A percentile compares a stretch with the other conserved stretches of the same genome.
Conservation (phyloP, 140 eudicot genomes). For the Cichorium intybus region DNA sequence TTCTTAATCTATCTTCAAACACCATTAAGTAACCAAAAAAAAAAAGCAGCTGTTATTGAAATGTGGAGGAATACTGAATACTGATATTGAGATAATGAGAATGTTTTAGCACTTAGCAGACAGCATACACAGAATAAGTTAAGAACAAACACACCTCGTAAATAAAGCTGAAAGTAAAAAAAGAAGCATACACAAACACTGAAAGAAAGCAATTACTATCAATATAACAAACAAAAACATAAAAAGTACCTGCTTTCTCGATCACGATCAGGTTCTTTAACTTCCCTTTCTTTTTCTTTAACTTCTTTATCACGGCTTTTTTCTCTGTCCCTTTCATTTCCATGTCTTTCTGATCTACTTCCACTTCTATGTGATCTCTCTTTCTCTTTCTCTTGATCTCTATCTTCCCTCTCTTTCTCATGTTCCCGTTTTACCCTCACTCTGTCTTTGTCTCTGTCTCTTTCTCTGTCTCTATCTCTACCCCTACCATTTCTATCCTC, state of each 20-base stretch:
- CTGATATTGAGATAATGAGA: background rate
- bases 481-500: slow-evolving; percentile 50
- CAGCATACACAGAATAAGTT: background rate
- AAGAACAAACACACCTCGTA: background rate
- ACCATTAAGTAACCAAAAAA: slow-evolving; percentile 16
- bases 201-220: background rate
- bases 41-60: background rate
- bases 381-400: slow-evolving; percentile 46
- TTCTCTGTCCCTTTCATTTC: slow-evolving; percentile 52
- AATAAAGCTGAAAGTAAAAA: too few relatives aligned
- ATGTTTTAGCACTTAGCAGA: slow-evolving; percentile 3
- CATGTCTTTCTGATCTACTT: slow-evolving; percentile 55
- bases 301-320: slow-evolving; percentile 48
- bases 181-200: background rate
- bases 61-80: background rate
- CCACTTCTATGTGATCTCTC: slow-evolving; percentile 60
- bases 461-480: slow-evolving; percentile 38
- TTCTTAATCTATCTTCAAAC: slow-evolving; percentile 19
- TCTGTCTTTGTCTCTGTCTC: slow-evolving; percentile 27
- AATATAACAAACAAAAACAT: slow-evolving; percentile 5
- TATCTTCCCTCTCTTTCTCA: slow-evolving; percentile 50
- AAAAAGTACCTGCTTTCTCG: slow-evolving; percentile 59
- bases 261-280: slow-evolving; percentile 46
- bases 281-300: slow-evolving; percentile 50
- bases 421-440: slow-evolving; percentile 42